Conservation (phyloP, 1,139 yeast genomes). For the Protomyces pachydermus region DNA sequence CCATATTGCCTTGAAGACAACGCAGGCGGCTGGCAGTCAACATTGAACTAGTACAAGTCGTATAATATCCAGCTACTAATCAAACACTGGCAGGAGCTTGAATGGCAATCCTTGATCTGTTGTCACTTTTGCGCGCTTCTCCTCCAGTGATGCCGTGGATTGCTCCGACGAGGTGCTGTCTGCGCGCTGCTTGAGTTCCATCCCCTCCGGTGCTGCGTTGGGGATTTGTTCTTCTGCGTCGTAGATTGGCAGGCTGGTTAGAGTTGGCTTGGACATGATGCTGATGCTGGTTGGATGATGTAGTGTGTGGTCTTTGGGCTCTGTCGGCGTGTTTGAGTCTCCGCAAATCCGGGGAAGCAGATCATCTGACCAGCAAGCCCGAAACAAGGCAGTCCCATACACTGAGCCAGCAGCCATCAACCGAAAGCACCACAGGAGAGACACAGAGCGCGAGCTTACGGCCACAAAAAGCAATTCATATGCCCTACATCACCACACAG, state of each 20-base stretch:
- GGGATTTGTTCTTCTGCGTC: background rate
- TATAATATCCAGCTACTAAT: background rate
- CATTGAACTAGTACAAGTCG: no score
- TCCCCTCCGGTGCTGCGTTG: background rate
- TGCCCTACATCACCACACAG: slow-evolving; percentile 63
- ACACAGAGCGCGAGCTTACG: no score
- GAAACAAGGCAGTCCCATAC: no score
- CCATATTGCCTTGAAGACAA: no score
- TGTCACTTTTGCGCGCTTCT: background rate
- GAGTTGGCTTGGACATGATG: background rate
- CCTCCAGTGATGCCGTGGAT: background rate
- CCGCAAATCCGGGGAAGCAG: background rate
- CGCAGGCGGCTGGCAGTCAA: no score
- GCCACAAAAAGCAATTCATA: no score
- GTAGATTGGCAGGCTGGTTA: background rate
- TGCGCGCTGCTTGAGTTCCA: background rate
- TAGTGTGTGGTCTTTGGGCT: no score
- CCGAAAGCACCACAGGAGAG: no score
- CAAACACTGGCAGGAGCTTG: slow-evolving; percentile 1
- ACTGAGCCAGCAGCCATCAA: no score
- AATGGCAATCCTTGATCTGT: background rate
- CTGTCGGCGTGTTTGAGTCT: background rate
- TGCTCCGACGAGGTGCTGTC: background rate
- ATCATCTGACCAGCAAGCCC: no score
- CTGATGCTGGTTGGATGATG: no score